A percentile compares a stretch with the other conserved stretches of the same genome.
phyloP scores from a whole-genome alignment of 805 yeast genomes.

The Saccharomycopsis lassenensis region DNA sequence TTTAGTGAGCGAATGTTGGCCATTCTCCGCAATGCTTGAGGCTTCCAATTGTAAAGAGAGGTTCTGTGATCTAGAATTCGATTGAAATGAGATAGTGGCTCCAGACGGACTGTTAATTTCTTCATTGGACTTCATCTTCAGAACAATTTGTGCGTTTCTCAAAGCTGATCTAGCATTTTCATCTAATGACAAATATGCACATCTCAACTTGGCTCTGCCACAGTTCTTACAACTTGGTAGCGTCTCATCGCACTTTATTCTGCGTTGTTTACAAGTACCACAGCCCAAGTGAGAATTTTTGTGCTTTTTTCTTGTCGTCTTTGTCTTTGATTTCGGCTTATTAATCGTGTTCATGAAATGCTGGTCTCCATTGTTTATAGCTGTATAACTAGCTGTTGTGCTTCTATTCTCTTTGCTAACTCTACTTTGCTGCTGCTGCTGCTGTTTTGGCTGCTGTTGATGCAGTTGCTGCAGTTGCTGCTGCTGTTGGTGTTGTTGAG shows the following conservation, averaged over 20 bases:
- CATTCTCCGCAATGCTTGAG: neutral
- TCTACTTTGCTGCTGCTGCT: slow-evolving; percentile 4
- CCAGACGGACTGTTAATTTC: no score
- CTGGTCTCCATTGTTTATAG: slow-evolving; percentile 7
- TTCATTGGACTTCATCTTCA: slow-evolving; percentile 20
- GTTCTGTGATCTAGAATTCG: neutral
- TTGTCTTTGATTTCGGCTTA: neutral
- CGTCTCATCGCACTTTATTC: slow-evolving; percentile 56
- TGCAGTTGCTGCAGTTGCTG: slow-evolving; percentile 13
- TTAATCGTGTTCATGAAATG: slow-evolving; percentile 15
- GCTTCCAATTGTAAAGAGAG: no score
- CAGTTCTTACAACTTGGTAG: slow-evolving; percentile 52
- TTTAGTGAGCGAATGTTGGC: neutral
- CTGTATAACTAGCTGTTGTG: neutral
- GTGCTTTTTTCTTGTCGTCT: slow-evolving; percentile 41
- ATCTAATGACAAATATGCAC: slow-evolving; percentile 40
- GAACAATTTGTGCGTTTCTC: slow-evolving; percentile 36
- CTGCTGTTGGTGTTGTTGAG: slow-evolving; percentile 8
- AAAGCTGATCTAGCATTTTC: slow-evolving; percentile 39
- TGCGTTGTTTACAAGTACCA: slow-evolving; percentile 50
- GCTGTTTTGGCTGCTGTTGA: slow-evolving; percentile 12
- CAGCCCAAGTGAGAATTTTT: slow-evolving; percentile 70
- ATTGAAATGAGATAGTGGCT: neutral
- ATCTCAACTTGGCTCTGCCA: slow-evolving; percentile 32
- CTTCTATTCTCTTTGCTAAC: neutral